Percentiles rank a stretch among this genome's conserved stretches.
These are phyloP conservation scores for Fusarium sp. DNA, from an alignment of 2,329 filamentous ascomycete species.

Conservation along the genomic window DNA sequence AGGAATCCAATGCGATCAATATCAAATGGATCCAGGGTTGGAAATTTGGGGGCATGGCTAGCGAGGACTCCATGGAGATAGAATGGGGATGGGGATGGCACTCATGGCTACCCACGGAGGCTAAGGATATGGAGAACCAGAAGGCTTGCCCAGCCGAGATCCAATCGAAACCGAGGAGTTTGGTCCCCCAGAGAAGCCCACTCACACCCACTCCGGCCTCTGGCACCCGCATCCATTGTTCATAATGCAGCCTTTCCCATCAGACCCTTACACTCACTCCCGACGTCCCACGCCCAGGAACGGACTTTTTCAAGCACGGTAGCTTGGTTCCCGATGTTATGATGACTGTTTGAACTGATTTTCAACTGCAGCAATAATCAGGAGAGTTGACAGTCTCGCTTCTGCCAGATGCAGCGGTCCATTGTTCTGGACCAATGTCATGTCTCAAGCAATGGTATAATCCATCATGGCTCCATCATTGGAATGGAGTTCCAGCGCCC, in stretches of 20 bases:
- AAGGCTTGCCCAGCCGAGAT: conserved; percentile 8
- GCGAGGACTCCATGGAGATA: conserved; percentile 34
- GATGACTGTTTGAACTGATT: not conserved
- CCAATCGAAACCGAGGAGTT: conserved; percentile 25
- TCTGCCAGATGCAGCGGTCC: conserved; percentile 8
- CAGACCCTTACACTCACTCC: conserved; percentile 19
- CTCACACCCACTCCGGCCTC: conserved; percentile 31
- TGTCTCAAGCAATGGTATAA: conserved; percentile 12
- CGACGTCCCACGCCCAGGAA: conserved; percentile 26
- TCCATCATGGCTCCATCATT: conserved; percentile 22
- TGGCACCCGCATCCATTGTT: conserved; percentile 21
- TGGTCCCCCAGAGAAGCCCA: conserved; percentile 22
- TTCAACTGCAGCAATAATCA: not conserved
- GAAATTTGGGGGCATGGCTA: conserved; percentile 30
- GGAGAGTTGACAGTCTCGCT: conserved; percentile 1
- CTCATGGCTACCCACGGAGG: conserved; percentile 9
- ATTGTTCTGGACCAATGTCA: conserved; percentile 22
- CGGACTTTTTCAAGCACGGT: not conserved
- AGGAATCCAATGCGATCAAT: conserved; percentile 28
- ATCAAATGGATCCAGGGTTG: conserved; percentile 33
- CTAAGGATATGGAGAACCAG: conserved; percentile 4
- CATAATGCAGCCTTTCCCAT: conserved; percentile 5
- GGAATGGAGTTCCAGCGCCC: conserved; percentile 37
- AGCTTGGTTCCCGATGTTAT: not conserved
- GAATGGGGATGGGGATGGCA: conserved; percentile 30